Conservation (phyloP, 495 filamentous ascomycete genomes). For the Penicillium simplicissimum region DNA sequence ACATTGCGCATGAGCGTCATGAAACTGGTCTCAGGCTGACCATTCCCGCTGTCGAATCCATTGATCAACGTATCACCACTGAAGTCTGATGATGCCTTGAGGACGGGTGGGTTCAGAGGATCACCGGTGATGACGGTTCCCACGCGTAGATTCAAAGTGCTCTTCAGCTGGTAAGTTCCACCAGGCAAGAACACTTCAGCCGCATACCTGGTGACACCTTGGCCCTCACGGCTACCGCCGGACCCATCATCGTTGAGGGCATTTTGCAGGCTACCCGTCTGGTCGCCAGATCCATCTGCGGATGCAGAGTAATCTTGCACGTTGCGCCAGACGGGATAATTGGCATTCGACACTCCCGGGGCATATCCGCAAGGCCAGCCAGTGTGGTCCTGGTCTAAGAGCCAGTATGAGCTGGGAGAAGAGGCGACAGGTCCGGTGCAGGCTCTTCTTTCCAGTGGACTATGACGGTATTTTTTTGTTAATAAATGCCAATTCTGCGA, state of each 20-base stretch:
- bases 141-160: slow-evolving; percentile 39
- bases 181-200: slow-evolving; percentile 50
- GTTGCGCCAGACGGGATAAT: slow-evolving; percentile 57
- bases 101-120: slow-evolving; percentile 32
- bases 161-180: slow-evolving; percentile 45
- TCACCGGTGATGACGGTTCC: slow-evolving; percentile 45
- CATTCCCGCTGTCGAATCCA: slow-evolving; percentile 28
- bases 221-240: slow-evolving; percentile 28
- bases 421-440: slow-evolving; percentile 15
- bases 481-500: neutral
- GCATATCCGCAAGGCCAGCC: slow-evolving; percentile 33
- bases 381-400: slow-evolving; percentile 31
- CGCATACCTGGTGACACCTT: slow-evolving; percentile 47
- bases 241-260: slow-evolving; percentile 36
- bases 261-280: slow-evolving; percentile 40
- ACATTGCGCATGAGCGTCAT: slow-evolving; percentile 43
- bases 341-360: slow-evolving; percentile 37
- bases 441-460: slow-evolving; percentile 2
- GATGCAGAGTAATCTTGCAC: slow-evolving; percentile 52
- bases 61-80: slow-evolving; percentile 27
- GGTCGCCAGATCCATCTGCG: slow-evolving; percentile 45
- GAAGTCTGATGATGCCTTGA: slow-evolving; percentile 37
- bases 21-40: slow-evolving; percentile 40
- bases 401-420: slow-evolving; percentile 31
- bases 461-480: neutral